These are phyloP conservation scores for Rhizopogon roseolus DNA, from an alignment of 768 basidiomycete genomes.

Conservation along the genomic window DNA sequence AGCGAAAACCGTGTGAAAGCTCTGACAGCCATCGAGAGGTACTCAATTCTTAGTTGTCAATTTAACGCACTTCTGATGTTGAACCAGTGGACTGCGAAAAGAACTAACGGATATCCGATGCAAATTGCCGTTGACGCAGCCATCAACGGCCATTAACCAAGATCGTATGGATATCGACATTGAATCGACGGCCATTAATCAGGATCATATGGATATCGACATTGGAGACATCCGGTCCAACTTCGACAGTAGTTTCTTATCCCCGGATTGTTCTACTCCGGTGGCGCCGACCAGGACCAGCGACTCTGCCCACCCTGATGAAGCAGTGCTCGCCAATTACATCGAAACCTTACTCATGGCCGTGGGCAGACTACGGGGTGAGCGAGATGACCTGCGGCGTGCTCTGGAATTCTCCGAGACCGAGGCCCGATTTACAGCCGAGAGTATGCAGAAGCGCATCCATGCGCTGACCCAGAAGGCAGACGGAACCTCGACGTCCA, in stretches of 20 bases:
- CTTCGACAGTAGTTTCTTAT: not conserved
- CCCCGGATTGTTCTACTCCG: not conserved
- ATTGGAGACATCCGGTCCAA: not conserved
- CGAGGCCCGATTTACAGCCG: conserved; percentile 60
- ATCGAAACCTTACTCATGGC: conserved; percentile 57
- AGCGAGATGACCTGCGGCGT: conserved; percentile 58
- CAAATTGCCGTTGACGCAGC: not conserved
- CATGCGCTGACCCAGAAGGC: conserved; percentile 22
- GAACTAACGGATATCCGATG: conserved; percentile 10
- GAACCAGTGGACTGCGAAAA: conserved; percentile 14
- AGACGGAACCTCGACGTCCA: not conserved
- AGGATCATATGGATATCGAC: conserved; percentile 3
- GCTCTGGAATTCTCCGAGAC: conserved; percentile 64
- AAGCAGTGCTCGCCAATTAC: conserved; percentile 29
- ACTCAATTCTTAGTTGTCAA: conserved; percentile 5
- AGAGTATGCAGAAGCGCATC: conserved; percentile 53
- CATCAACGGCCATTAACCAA: not conserved
- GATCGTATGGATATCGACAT: conserved; percentile 3
- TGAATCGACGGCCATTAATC: not conserved
- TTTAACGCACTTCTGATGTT: not conserved
- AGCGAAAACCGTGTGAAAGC: conserved; percentile 20
- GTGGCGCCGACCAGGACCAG: not conserved
- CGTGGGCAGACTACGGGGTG: conserved; percentile 60
- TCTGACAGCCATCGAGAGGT: conserved; percentile 22
- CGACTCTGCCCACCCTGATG: conserved; percentile 6